These are phyloP conservation scores for Apiotrichum sp. DNA, from an alignment of 1,284 basidiomycete species.

Conservation along the genomic window DNA sequence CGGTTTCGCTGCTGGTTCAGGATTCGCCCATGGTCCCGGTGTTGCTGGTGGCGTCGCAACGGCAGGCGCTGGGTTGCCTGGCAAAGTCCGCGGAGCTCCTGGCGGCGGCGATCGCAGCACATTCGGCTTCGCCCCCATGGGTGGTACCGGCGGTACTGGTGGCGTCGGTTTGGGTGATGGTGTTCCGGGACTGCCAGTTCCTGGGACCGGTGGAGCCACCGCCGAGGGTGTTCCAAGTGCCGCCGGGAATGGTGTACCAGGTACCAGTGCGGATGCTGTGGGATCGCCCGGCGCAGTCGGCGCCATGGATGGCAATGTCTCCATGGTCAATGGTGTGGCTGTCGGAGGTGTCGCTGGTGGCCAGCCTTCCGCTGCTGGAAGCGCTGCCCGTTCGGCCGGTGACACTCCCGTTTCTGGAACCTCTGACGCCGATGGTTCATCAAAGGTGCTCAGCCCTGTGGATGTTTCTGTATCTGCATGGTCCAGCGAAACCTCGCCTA, in stretches of 20 bases:
- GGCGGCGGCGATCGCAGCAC: too few species aligned
- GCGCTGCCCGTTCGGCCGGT: neutral
- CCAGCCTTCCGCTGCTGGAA: neutral
- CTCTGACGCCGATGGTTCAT: neutral
- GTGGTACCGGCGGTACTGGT: too few species aligned
- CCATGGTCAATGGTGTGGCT: neutral
- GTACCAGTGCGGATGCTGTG: neutral
- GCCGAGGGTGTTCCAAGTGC: neutral
- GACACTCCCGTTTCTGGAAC: neutral
- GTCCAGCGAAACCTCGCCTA: neutral
- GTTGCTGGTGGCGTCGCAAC: neutral
- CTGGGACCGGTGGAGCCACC: neutral
- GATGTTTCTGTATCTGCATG: neutral
- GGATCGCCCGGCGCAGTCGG: too few species aligned
- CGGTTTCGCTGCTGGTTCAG: neutral
- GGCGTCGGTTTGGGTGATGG: too few species aligned
- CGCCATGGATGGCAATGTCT: too few species aligned
- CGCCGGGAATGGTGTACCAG: neutral
- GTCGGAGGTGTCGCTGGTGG: neutral
- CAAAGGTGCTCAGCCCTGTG: neutral
- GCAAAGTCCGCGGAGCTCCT: too few species aligned
- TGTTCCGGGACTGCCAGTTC: neutral
- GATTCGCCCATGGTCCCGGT: neutral
- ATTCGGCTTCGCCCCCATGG: neutral
- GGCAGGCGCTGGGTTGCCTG: too few species aligned